Base-by-base conservation (phyloP, 2,329 filamentous ascomycete species). In the Talaromyces marneffei region DNA sequence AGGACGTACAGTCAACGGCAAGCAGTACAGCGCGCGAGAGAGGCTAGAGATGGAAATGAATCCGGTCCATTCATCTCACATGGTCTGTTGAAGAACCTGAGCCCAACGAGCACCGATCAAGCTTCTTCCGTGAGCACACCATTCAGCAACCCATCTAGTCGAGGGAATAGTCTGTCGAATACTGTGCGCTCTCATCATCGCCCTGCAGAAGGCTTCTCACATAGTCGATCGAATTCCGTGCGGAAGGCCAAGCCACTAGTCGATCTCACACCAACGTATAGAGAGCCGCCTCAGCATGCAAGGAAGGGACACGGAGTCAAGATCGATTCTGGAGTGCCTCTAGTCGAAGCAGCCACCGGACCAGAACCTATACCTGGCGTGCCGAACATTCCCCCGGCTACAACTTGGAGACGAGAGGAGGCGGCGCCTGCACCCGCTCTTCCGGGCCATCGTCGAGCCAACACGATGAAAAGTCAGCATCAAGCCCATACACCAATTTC, bases 231-330 rank as follows among this genome's bases (percentile, higher is more conserved):
- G n/a, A 73, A 72, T n/a, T 83, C 82, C 1, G 66, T 72, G 56
- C 71, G 68, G 25, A 76, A 73, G 67, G 79, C 80, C 2, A 85
- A 85, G 64, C 88, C 89, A 1, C 79, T 92, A 5, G 75, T 92
- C 31, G 88, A 90, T 68, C 79, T 91, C 42, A 86, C 85, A 0
- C 85, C 86, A 0, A 78, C 80, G 54, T 88, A 87, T 68, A 79
- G 82, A 55, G 86, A 89, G 64, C 81, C 86, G 6, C 87, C 87
- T 2, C 72, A 74, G 40, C 71, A 75, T 62, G 63, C 61, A 4
- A 68, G 69, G 29, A 75, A 72, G 57, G 74, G 72, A 3, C 69
- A 71, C 53, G 75, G 73, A n/a, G 68, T 78, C 8, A 66, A 18
- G 80, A 87, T 71, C n/a, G 73, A 74, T 23, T 68, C 69, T 1